Evolutionary conservation across 257 asterid species (phyloP).

Genomic region (Solanum gracilifrons): DNA sequence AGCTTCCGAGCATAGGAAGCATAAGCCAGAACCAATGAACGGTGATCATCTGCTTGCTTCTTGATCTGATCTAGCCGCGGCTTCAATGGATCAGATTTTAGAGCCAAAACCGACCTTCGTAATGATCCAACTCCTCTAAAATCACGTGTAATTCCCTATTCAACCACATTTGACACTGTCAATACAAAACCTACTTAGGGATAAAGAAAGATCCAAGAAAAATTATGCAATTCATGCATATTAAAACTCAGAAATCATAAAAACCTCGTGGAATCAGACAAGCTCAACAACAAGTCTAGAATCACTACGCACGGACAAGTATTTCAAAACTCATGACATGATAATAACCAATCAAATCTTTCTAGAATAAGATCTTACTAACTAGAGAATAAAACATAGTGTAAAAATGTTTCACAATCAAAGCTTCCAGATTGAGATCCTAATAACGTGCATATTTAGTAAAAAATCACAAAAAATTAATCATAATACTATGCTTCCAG

Average conservation of each 20-base stretch:
- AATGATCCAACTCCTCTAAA: conserved; percentile 17
- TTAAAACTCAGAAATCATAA: background rate
- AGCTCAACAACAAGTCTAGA: background rate
- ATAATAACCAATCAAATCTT: background rate
- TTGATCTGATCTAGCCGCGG: conserved; percentile 66
- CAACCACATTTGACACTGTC: background rate
- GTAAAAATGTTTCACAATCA: background rate
- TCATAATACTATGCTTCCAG: background rate
- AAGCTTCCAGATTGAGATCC: background rate
- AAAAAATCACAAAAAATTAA: background rate
- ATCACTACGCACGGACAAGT: background rate
- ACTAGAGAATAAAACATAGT: background rate
- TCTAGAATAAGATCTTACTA: background rate
- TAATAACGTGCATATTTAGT: background rate
- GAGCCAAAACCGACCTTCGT: conserved; percentile 47
- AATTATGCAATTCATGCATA: background rate
- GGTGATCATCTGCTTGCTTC: conserved; percentile 72
- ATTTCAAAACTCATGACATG: background rate
- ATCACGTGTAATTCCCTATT: conserved; percentile 29
- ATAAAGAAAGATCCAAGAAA: background rate
- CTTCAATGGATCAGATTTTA: conserved; percentile 61
- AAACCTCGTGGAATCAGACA: background rate
- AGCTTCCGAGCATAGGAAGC: conserved; percentile 71
- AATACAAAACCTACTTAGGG: conserved; percentile 1
- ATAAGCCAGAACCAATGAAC: conserved; percentile 43